Evolutionary conservation across 2,329 filamentous ascomycete species (phyloP), one percentile per base, ranked within the genome.

Genomic region (Grosmannia clavigera): DNA sequence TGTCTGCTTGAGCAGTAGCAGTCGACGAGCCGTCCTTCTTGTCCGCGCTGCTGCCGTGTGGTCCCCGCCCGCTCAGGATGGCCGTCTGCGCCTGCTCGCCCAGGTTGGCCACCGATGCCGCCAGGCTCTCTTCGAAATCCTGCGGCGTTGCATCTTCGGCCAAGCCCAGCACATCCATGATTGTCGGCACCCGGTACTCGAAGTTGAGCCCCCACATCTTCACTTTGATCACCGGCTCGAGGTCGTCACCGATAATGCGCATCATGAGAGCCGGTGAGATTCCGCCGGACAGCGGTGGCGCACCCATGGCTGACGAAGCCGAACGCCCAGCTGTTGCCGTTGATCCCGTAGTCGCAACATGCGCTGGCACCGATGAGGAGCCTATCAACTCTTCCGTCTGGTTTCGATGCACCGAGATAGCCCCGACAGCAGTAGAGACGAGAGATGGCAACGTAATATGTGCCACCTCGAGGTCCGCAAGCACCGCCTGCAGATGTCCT

Each of bases 241-340:
- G 89, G 69, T 97, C 92, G 69, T 97, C 92, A 0, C 90, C 90
- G 65, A 99, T 88, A 74, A 96, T 88, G 57, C 94, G 83, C 61
- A 88, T 83, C 85, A 95, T 96, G 58, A 97, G 71, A 64, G 92
- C 89, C 1, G 82, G 74, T 3, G 58, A 61, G 10, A 56, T 33
- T 25, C 38, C 38, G 51, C 0, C 57, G 50, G 16, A 48, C 38
- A 2, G 51, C 6, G 52, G 56, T 1, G 27, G n/a, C 4, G 55
- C 35, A 14, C 43, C 43, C 43, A 46, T 4, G 22, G 52, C 27
- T 4, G 38, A 6, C 61, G 63, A 68, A 59, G 54, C 64, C 25
- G 50, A 10, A 7, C 43, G 43, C 29, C 55, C 46, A 3, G 58
- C 27, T 2, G 57, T 29, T 16, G 58, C 29, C 22, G 50, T 22